Evolutionary conservation across 805 yeast species (phyloP), one percentile per base, ranked within the genome.

Genomic region (Barnettozyma pratensis): DNA sequence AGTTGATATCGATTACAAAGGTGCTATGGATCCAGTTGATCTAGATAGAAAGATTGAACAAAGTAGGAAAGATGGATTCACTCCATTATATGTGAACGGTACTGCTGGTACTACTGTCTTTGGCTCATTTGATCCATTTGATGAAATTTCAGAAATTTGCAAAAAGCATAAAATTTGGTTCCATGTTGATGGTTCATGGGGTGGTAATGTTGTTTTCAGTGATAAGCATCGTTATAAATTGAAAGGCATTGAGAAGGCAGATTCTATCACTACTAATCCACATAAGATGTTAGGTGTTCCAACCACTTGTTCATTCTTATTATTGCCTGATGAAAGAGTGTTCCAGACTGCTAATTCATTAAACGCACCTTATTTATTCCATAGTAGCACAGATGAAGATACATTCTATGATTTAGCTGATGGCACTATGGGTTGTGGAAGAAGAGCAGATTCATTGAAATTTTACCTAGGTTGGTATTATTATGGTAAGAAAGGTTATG

Each of bases 221-320:
- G 56, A 63, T 0, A 68, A 54, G 9, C 77, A 80, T 47, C 64
- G 60, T 39, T 42, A 64, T 48, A 74, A 75, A 54, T 64, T 87
- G 51, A 60, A 65, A 14, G 96, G 96, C 2, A 63, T 77, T 32
- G 76, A 84, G 39, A 60, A 73, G 25, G 96, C 94, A 1, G 79
- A 87, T 64, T 83, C 91, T 9, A 73, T 87, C 48, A 87, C 96
- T 2, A 76, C 81, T 26, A 88, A 87, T 60, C 96, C 96, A 4
- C 96, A 87, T 69, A 87, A 87, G 60, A 81, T 85, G 87, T 74
- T 87, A 39, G 96, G 96, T n/a, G 87, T 85, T 11, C 96, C 96
- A 46, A 79, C 78, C 31, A 82, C 87, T 8, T 77, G 81, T 57
- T 85, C 92, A 14, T 87, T 88, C 62, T 67, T 87, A 49, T 71